A percentile compares a stretch with the other conserved stretches of the same genome.
These are phyloP conservation scores for Exutisphaerella laricina DNA, from an alignment of 2,329 filamentous ascomycete genomes.

Conservation along the genomic window DNA sequence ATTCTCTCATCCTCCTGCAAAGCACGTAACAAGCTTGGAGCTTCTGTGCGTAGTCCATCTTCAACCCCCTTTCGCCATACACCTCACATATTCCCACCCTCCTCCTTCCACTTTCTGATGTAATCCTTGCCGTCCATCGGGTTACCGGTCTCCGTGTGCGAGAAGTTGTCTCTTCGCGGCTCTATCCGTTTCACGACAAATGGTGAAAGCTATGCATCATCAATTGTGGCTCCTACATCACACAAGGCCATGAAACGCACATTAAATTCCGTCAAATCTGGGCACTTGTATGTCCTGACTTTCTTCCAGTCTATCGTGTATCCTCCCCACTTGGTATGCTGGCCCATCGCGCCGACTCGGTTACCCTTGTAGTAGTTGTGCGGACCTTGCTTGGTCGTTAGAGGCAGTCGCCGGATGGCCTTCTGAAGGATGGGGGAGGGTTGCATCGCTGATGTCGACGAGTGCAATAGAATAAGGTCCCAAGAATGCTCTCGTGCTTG, in stretches of 20 bases:
- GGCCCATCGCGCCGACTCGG: conserved; percentile 78
- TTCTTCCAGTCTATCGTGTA: conserved; percentile 81
- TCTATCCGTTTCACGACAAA: conserved; percentile 64
- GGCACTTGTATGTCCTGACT: conserved; percentile 85
- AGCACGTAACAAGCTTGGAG: too few species aligned
- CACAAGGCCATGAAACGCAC: conserved; percentile 40
- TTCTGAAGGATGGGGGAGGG: conserved; percentile 63
- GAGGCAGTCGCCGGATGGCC: conserved; percentile 65
- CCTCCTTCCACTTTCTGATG: conserved; percentile 31
- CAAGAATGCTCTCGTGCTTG: too few species aligned
- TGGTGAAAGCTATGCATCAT: conserved; percentile 61
- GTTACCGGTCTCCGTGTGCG: conserved; percentile 24
- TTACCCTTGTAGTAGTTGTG: conserved; percentile 98
- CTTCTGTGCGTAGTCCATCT: neutral
- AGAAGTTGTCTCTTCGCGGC: conserved; percentile 49
- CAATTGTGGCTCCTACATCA: neutral
- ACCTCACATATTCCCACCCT: conserved; percentile 29
- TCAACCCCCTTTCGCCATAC: neutral
- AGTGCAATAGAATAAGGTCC: too few species aligned
- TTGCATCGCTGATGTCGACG: conserved; percentile 44
- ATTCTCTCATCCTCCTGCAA: too few species aligned
- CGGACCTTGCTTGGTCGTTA: conserved; percentile 90
- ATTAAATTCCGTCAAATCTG: conserved; percentile 65
- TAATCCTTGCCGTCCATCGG: conserved; percentile 31
- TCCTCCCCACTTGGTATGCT: conserved; percentile 74